Percentiles rank a stretch among this genome's conserved stretches.
These are phyloP conservation scores for Cercophora sp. DNA, from an alignment of 495 filamentous ascomycete genomes.

Conservation along the genomic window DNA sequence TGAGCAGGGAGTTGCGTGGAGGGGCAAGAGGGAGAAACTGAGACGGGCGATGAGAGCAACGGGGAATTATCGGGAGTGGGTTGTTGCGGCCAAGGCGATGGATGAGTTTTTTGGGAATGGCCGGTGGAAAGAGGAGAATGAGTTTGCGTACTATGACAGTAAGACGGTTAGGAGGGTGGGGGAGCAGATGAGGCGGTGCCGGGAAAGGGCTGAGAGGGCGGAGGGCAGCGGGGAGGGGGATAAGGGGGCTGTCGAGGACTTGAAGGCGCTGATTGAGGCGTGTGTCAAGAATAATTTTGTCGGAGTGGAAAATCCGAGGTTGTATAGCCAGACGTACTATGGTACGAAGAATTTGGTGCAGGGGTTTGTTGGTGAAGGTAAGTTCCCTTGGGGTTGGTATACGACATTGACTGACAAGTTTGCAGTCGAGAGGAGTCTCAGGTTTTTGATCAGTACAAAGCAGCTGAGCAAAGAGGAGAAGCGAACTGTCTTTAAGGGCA, in stretches of 20 bases:
- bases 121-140: conserved; percentile 79
- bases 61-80: conserved; percentile 77
- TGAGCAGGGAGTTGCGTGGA: conserved; percentile 72
- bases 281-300: conserved; percentile 97
- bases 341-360: conserved; percentile 93
- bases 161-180: conserved; percentile 72
- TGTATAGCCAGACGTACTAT: conserved; percentile 95
- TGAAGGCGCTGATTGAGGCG: conserved; percentile 72
- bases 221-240: conserved; percentile 11
- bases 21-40: conserved; percentile 66
- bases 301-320: conserved; percentile 86
- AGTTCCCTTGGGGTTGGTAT: conserved; percentile 1
- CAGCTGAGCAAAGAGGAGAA: conserved; percentile 70
- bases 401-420: background rate
- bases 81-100: conserved; percentile 67
- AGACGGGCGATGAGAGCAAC: conserved; percentile 65
- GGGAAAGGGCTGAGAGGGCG: conserved; percentile 55
- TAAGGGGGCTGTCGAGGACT: conserved; percentile 61
- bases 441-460: conserved; percentile 61
- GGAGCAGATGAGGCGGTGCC: conserved; percentile 62
- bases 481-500: conserved; percentile 76
- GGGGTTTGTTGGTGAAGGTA: conserved; percentile 78
- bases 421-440: conserved; percentile 56
- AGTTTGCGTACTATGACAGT: conserved; percentile 92
- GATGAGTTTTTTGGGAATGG: conserved; percentile 80